Base-by-base conservation (phyloP, 1,139 yeast genomes). In the Suzukiozyma palmioleophila region DNA sequence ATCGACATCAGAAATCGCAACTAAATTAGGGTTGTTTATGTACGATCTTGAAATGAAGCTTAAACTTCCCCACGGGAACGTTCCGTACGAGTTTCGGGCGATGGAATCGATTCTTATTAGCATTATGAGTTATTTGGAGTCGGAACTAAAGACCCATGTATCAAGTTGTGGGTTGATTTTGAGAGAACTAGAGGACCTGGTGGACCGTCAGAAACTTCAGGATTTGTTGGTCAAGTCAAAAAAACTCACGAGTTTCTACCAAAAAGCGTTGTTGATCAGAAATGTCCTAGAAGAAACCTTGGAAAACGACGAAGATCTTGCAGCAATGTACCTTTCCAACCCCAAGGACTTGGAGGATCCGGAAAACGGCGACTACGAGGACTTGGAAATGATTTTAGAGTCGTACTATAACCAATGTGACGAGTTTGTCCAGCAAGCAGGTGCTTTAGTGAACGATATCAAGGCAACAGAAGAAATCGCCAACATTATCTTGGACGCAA, bases 381-480 rank as follows among this genome's bases (percentile, higher is more conserved):
- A 90, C 49, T 73, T 89, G 26, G 97, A 90, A 59, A 81, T 92
- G 85, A 74, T 94, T 42, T 63, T 94, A 31, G 99, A 94, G 56
- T 80, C 96, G 0, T 94, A 94, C 63, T 89, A 88, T 62, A 86
- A 88, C 44, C 97, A 92, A 53, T 86, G 95, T 59, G 98, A 94
- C 54, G 98, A 94, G 61, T 85, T 88, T 53, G 98, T 92, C 3
- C 99, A 92, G 58, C 89, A 88, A 42, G 84, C 95, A 0, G 96
- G 88, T 36, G 83, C 90, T 26, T 66, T 89, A 41, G 79, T 87
- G 27, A 77, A 81, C 47, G 95, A 92, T 60, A 92, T 94, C 50
- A 79, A 83, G 46, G 88, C 95, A 12, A 92, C 99, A 0, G 98
- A 94, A 56, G 99, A 94, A 57, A 89, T 94, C 53, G 94, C 89